Evolutionary conservation across 164 flowering plant species (phyloP).

Genomic region (Pachysandra terminalis): DNA sequence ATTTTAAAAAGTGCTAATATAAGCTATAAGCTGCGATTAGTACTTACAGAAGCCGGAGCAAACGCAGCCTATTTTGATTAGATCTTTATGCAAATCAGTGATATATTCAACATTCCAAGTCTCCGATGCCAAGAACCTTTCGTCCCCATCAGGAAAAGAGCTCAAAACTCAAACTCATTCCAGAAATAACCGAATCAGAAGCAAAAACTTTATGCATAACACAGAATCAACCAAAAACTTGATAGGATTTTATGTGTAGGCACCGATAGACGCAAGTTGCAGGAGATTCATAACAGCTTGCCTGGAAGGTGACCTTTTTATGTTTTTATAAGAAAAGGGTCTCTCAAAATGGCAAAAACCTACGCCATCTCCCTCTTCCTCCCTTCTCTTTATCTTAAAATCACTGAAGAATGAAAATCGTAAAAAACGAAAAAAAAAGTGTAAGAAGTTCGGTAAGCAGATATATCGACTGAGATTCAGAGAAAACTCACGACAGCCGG

Average conservation of each 20-base stretch:
- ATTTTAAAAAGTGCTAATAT: too few species aligned
- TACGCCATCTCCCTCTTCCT: conserved; percentile 10
- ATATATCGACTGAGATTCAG: conserved; percentile 23
- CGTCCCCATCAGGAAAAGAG: too few species aligned
- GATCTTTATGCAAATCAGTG: too few species aligned
- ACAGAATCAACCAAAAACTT: too few species aligned
- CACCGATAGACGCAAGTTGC: conserved; percentile 13
- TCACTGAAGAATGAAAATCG: background rate
- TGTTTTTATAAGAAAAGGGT: conserved; percentile 6
- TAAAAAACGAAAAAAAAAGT: conserved; percentile 6
- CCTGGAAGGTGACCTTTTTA: conserved; percentile 6
- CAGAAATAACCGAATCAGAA: too few species aligned
- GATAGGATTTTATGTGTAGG: conserved; percentile 5
- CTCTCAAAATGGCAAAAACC: conserved; percentile 13
- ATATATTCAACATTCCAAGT: too few species aligned
- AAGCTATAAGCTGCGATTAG: too few species aligned
- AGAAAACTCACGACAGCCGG: conserved; percentile 33
- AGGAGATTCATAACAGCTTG: background rate
- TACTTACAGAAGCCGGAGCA: too few species aligned
- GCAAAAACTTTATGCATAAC: too few species aligned
- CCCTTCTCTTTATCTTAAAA: conserved; percentile 3
- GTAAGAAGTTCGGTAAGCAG: conserved; percentile 52
- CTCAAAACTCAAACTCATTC: too few species aligned
- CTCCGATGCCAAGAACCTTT: too few species aligned
- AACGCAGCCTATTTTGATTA: too few species aligned